A percentile compares a stretch with the other conserved stretches of the same genome.
Evolutionary conservation across 345 rosid genomes (phyloP).

Genomic region (Trapa bicornis): DNA sequence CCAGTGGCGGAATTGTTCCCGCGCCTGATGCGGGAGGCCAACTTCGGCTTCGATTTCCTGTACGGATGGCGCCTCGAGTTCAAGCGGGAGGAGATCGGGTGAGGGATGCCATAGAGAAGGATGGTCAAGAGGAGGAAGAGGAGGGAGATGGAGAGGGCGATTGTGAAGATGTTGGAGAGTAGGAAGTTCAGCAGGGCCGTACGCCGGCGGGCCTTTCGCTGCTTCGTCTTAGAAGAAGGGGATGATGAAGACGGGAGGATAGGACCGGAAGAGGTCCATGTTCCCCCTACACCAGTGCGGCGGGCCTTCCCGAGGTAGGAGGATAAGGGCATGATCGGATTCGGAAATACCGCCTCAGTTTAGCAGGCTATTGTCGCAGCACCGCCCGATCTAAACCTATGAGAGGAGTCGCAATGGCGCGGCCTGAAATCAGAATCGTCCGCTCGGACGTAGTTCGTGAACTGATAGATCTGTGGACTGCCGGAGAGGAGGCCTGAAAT

Average conservation of each 20-base stretch:
- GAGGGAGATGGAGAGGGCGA: constrained; percentile 54
- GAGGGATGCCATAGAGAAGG: constrained; percentile 64
- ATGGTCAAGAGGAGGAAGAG: constrained; percentile 61
- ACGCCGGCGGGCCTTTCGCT: constrained; percentile 56
- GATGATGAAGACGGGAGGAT: constrained; percentile 35
- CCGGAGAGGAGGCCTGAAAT: background rate
- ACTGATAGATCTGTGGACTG: background rate
- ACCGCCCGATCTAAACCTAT: background rate
- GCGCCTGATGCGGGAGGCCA: constrained; percentile 3
- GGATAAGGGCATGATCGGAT: constrained; percentile 50
- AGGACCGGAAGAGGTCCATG: constrained; percentile 25
- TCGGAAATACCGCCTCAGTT: background rate
- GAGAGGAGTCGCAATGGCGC: too few relatives aligned
- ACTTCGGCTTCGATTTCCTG: constrained; percentile 5
- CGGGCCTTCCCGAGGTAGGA: constrained; percentile 50
- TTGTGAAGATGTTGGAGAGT: constrained; percentile 59
- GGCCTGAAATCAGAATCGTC: too few relatives aligned
- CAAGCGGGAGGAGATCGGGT: constrained; percentile 50
- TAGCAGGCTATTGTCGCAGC: background rate
- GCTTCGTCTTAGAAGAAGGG: constrained; percentile 40
- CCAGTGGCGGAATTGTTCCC: constrained; percentile 20
- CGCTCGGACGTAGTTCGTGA: background rate
- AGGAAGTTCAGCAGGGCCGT: constrained; percentile 49
- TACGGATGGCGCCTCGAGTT: constrained; percentile 4
- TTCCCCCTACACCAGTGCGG: constrained; percentile 36